Conservation (phyloP, 331 rosid species). For the Rosa hybrid region DNA sequence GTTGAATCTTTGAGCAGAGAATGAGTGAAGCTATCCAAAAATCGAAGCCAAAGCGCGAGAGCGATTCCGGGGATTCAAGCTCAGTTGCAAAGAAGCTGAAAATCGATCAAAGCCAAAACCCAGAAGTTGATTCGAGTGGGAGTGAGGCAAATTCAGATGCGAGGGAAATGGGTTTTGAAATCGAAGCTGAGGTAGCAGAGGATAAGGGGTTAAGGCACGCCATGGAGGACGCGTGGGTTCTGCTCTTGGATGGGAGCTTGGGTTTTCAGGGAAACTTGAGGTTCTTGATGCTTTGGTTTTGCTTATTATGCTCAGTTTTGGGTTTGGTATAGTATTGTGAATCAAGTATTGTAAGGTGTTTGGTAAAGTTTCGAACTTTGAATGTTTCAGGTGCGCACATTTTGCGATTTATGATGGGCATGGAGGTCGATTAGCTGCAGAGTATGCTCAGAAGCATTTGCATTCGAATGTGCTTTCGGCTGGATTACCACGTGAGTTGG, state of each 20-base stretch:
- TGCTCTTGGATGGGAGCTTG: slow-evolving; percentile 58
- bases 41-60: slow-evolving; percentile 34
- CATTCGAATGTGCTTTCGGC: slow-evolving; percentile 77
- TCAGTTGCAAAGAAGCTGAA: slow-evolving; percentile 50
- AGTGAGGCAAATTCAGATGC: background rate
- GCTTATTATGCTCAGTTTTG: background rate
- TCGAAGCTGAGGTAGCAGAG: slow-evolving; percentile 81
- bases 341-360: background rate
- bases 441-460: slow-evolving; percentile 73
- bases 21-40: slow-evolving; percentile 45
- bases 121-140: slow-evolving; percentile 17
- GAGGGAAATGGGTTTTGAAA: slow-evolving; percentile 44
- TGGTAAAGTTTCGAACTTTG: background rate
- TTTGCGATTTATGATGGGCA: slow-evolving; percentile 93
- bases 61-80: slow-evolving; percentile 33
- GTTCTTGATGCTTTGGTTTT: slow-evolving; percentile 32
- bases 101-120: slow-evolving; percentile 33
- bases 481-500: slow-evolving; percentile 99
- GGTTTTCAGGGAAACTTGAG: slow-evolving; percentile 68
- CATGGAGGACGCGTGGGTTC: slow-evolving; percentile 86
- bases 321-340: background rate
- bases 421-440: slow-evolving; percentile 94
- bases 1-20: background rate
- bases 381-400: slow-evolving; percentile 63
- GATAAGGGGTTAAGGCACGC: slow-evolving; percentile 82